Conservation (phyloP, 805 yeast genomes). For the Hanseniaspora meyeri region DNA sequence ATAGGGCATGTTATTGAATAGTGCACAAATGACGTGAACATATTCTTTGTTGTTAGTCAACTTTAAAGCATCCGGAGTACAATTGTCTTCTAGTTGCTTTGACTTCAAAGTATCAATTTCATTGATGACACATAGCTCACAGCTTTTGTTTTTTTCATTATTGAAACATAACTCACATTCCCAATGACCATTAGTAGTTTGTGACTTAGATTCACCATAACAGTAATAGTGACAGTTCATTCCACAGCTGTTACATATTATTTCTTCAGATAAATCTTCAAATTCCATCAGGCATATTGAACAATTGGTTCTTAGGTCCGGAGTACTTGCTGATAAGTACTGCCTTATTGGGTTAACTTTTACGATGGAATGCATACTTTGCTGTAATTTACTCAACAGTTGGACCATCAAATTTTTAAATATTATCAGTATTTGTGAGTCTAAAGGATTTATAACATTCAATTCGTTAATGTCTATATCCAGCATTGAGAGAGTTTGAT, state of each 20-base stretch:
- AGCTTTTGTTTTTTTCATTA: slow-evolving; percentile 48
- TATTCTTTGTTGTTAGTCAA: slow-evolving; percentile 54
- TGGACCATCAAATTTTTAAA: background rate
- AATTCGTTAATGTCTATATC: background rate
- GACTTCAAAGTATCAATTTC: slow-evolving; percentile 39
- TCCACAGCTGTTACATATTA: slow-evolving; percentile 53
- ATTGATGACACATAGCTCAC: slow-evolving; percentile 51
- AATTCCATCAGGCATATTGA: slow-evolving; percentile 39
- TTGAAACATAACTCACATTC: slow-evolving; percentile 70
- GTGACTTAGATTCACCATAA: slow-evolving; percentile 38
- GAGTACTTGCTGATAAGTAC: background rate
- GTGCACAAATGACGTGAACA: slow-evolving; percentile 67
- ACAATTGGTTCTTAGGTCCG: slow-evolving; percentile 31
- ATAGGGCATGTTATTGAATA: slow-evolving; percentile 35
- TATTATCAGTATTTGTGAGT: slow-evolving; percentile 1
- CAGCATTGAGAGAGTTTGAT: background rate
- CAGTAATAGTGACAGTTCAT: slow-evolving; percentile 59
- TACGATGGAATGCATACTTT: background rate
- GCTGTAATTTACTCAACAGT: background rate
- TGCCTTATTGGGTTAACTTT: slow-evolving; percentile 3
- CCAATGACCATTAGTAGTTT: slow-evolving; percentile 38
- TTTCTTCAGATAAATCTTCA: slow-evolving; percentile 17
- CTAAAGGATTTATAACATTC: slow-evolving; percentile 1
- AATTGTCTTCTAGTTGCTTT: slow-evolving; percentile 31
- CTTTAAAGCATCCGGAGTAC: slow-evolving; percentile 53